A percentile compares a stretch with the other conserved stretches of the same genome.
Conservation (phyloP, 1,284 basidiomycete genomes). For the Blastosporella zonata region DNA sequence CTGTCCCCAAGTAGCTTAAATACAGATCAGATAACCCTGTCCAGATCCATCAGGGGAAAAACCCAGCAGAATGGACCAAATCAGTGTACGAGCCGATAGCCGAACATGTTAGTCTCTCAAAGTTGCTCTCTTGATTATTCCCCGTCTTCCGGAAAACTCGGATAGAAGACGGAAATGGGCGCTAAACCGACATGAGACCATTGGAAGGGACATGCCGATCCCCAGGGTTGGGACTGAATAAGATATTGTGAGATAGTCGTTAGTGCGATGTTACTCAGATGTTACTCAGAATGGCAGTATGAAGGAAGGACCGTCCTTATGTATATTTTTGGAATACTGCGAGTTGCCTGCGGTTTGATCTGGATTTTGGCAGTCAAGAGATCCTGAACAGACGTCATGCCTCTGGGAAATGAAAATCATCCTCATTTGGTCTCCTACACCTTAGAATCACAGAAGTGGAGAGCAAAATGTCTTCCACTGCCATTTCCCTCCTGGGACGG, state of each 20-base stretch:
- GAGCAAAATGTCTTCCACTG: no score
- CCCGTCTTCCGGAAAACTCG: slow-evolving; percentile 18
- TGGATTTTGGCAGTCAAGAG: not conserved
- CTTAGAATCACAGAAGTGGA: no score
- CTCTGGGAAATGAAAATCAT: slow-evolving; percentile 9
- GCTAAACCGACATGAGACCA: slow-evolving; percentile 13
- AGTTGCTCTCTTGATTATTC: not conserved
- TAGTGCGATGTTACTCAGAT: slow-evolving; percentile 14
- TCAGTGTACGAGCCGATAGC: slow-evolving; percentile 9
- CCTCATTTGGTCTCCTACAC: not conserved
- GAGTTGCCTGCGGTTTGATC: not conserved
- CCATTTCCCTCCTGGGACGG: not conserved
- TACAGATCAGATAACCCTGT: not conserved
- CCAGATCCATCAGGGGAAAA: not conserved
- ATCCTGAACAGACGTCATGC: slow-evolving; percentile 9
- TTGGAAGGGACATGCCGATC: slow-evolving; percentile 3
- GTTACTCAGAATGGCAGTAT: slow-evolving; percentile 14
- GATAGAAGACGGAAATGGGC: slow-evolving; percentile 10
- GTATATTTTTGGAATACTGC: slow-evolving; percentile 6
- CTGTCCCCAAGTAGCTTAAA: not conserved
- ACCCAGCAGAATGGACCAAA: slow-evolving; percentile 9
- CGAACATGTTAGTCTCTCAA: slow-evolving; percentile 7
- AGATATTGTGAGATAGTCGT: slow-evolving; percentile 10
- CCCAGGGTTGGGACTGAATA: slow-evolving; percentile 6
- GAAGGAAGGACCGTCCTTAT: slow-evolving; percentile 13